phyloP scores from a whole-genome alignment of 345 rosid genomes.

The Pistacia atlantica region DNA sequence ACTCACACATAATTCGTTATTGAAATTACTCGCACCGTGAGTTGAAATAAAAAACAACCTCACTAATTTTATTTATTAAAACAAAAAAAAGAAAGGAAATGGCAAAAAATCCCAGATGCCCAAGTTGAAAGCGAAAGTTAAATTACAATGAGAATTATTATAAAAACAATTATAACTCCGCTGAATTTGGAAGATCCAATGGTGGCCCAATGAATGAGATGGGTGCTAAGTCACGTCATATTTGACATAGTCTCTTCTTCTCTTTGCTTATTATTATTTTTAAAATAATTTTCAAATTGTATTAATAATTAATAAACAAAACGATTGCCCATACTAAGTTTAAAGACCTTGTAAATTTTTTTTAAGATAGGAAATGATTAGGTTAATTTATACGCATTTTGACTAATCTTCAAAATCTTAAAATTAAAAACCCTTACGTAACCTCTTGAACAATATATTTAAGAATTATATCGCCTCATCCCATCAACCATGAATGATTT shows the following conservation, averaged over 20 bases:
- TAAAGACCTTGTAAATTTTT: too few relatives aligned
- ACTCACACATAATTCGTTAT: conserved; percentile 29
- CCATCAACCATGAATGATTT: too few relatives aligned
- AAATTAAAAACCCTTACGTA: too few relatives aligned
- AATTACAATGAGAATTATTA: background rate
- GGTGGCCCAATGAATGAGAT: conserved; percentile 26
- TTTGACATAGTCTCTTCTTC: conserved; percentile 35
- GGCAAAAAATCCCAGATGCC: conserved; percentile 11
- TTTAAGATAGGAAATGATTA: too few relatives aligned
- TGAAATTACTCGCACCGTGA: background rate
- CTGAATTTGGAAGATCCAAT: conserved; percentile 35
- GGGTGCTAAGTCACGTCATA: conserved; percentile 34
- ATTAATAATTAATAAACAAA: too few relatives aligned
- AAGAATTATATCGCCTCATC: too few relatives aligned
- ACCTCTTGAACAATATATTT: too few relatives aligned
- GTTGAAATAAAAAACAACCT: background rate
- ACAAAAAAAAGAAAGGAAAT: background rate
- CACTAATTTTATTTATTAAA: background rate
- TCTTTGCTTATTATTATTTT: background rate
- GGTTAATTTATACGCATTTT: too few relatives aligned
- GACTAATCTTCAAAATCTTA: too few relatives aligned
- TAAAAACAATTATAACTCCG: conserved; percentile 20
- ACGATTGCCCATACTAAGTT: too few relatives aligned
- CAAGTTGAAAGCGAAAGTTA: background rate
- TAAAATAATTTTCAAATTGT: too few relatives aligned